Percentiles rank a stretch among this genome's conserved stretches.
Evolutionary conservation across 1,284 basidiomycete genomes (phyloP).

Genomic region (Microbotryomycetes sp.): DNA sequence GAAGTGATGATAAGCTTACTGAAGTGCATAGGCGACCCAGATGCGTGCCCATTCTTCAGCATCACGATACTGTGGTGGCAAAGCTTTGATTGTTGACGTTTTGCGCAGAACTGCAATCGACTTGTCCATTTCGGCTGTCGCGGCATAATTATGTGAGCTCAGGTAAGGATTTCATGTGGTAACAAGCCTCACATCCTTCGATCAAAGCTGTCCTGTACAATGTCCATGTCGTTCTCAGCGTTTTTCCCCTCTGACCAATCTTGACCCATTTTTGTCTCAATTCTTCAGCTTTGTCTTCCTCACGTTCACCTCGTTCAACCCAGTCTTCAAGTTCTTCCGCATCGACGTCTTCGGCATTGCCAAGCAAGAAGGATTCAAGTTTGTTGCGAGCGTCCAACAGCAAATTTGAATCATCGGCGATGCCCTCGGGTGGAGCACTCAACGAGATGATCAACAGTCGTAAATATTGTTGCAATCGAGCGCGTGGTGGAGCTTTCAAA

Average conservation of each 20-base stretch:
- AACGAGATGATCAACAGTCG: slow-evolving; percentile 24
- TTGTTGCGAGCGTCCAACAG: slow-evolving; percentile 8
- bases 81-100: not conserved
- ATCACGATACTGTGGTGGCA: slow-evolving; percentile 22
- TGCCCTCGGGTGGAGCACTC: slow-evolving; percentile 6
- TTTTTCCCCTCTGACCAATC: slow-evolving; percentile 9
- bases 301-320: not conserved
- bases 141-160: not conserved
- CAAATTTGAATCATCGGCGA: not conserved
- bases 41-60: slow-evolving; percentile 30
- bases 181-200: slow-evolving; percentile 6
- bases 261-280: slow-evolving; percentile 8
- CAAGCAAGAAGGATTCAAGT: slow-evolving; percentile 27
- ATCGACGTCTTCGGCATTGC: not conserved
- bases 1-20: slow-evolving; percentile 10
- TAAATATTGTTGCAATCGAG: slow-evolving; percentile 18
- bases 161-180: not conserved
- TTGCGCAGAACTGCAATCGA: slow-evolving; percentile 13
- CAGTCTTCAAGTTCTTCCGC: slow-evolving; percentile 2
- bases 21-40: slow-evolving; percentile 29
- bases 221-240: slow-evolving; percentile 24
- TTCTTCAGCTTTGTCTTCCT: slow-evolving; percentile 10
- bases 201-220: slow-evolving; percentile 21
- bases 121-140: slow-evolving; percentile 26
- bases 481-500: not conserved